A percentile compares a stretch with the other conserved stretches of the same genome.
Conservation (phyloP, 2,329 filamentous ascomycete species). For the Cladosporium sp. region DNA sequence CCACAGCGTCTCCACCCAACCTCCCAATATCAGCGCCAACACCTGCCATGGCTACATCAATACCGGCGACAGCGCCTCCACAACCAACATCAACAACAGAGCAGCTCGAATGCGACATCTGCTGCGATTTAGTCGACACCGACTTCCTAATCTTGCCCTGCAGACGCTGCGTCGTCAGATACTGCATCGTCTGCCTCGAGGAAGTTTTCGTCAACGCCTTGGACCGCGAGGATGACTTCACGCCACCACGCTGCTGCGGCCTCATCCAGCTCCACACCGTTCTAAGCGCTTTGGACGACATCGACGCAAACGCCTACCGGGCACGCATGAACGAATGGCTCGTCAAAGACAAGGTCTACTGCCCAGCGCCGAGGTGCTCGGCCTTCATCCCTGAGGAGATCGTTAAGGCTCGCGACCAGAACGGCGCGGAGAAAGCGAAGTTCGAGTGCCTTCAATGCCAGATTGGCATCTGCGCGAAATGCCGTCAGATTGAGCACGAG, state of each 20-base stretch:
- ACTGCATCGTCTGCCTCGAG: conserved; percentile 34
- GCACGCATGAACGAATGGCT: conserved; percentile 44
- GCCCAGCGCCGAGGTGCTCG: conserved; percentile 44
- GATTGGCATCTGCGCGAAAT: conserved; percentile 38
- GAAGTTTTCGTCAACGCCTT: conserved; percentile 38
- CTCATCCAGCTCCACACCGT: conserved; percentile 39
- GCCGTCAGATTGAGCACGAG: conserved; percentile 38
- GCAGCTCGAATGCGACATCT: conserved; percentile 20
- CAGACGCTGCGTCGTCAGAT: conserved; percentile 25
- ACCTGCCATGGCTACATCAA: no score
- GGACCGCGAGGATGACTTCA: conserved; percentile 30
- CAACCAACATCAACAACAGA: background rate
- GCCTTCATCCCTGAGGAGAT: conserved; percentile 38
- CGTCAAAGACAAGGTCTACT: conserved; percentile 43
- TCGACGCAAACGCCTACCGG: conserved; percentile 35
- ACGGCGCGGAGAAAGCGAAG: conserved; percentile 5
- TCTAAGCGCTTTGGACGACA: conserved; percentile 29
- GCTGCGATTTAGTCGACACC: conserved; percentile 17
- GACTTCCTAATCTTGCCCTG: conserved; percentile 27
- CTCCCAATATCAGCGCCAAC: no score
- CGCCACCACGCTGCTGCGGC: conserved; percentile 43
- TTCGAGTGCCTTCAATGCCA: conserved; percentile 42
- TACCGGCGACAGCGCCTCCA: no score
- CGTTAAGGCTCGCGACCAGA: conserved; percentile 9
- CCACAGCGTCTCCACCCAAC: no score